phyloP scores from a whole-genome alignment of 192 early-diverging fungal species.

The Backusella westeae region DNA sequence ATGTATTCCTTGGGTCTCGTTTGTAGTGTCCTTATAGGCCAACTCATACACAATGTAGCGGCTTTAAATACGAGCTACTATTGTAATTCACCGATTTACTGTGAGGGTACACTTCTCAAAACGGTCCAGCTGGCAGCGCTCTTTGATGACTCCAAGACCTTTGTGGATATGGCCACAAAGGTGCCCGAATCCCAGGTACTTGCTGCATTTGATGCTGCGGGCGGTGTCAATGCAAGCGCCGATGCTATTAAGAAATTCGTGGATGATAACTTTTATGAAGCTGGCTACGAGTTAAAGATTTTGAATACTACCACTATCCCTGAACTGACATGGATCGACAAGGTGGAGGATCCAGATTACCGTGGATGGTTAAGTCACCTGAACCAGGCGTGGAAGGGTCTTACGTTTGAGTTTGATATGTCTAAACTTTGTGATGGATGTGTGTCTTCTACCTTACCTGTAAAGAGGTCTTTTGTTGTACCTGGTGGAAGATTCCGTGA shows the following conservation, averaged over 20 bases:
- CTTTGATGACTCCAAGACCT: constrained; percentile 70
- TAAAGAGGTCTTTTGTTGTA: constrained; percentile 61
- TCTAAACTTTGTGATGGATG: constrained; percentile 56
- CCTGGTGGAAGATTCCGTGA: constrained; percentile 73
- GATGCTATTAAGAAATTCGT: constrained; percentile 47
- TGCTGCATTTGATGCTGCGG: constrained; percentile 44
- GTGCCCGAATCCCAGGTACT: constrained; percentile 52
- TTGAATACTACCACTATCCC: constrained; percentile 36
- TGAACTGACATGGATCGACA: constrained; percentile 43
- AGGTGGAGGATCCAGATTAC: constrained; percentile 44
- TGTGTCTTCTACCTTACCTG: constrained; percentile 48
- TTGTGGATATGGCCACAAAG: constrained; percentile 65
- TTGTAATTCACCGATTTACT: constrained; percentile 70
- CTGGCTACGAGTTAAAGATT: constrained; percentile 47
- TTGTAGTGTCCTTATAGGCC: not conserved
- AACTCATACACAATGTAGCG: not conserved
- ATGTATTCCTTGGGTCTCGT: not conserved
- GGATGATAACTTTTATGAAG: constrained; percentile 50
- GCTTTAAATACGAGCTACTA: not conserved
- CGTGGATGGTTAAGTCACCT: constrained; percentile 45
- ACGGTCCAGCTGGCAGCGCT: constrained; percentile 59
- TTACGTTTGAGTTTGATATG: constrained; percentile 53
- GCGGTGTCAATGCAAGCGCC: constrained; percentile 34
- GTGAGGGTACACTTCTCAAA: constrained; percentile 61
- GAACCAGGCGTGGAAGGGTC: constrained; percentile 55